These are phyloP conservation scores for Nakaseomyces sp. DNA, from an alignment of 1,139 yeast genomes.

Conservation along the genomic window DNA sequence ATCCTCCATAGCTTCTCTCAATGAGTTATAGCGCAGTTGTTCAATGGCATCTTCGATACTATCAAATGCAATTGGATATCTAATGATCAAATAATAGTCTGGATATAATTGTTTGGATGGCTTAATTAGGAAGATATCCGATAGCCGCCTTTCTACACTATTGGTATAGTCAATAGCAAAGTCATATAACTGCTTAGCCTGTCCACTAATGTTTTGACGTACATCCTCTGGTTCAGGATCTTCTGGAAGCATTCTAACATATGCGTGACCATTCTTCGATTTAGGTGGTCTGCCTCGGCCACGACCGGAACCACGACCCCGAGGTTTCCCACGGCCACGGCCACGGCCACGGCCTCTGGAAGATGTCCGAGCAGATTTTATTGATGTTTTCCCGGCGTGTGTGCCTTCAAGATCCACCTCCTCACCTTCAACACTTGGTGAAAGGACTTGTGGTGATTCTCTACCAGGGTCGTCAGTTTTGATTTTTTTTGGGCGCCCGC, in stretches of 20 bases:
- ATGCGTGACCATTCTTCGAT: constrained; percentile 28
- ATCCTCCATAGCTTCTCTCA: constrained; percentile 61
- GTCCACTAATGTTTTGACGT: constrained; percentile 33
- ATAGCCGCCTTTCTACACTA: constrained; percentile 38
- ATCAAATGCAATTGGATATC: constrained; percentile 74
- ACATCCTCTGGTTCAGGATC: constrained; percentile 38
- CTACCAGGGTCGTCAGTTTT: constrained; percentile 14
- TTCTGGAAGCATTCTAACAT: constrained; percentile 37
- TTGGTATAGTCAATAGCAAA: constrained; percentile 38
- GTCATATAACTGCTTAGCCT: constrained; percentile 32
- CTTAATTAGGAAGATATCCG: constrained; percentile 56
- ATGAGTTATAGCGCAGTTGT: constrained; percentile 42
- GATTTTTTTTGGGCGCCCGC: constrained; percentile 17
- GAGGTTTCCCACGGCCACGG: constrained; percentile 25
- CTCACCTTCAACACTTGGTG: constrained; percentile 6
- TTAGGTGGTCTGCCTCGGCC: constrained; percentile 21
- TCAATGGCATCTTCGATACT: constrained; percentile 53
- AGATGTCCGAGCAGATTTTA: constrained; percentile 21
- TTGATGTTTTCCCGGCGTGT: constrained; percentile 22
- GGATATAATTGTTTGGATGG: constrained; percentile 75
- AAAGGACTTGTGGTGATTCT: not conserved
- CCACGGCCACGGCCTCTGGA: constrained; percentile 23
- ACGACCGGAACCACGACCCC: constrained; percentile 15
- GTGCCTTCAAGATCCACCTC: not conserved
- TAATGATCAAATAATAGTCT: constrained; percentile 74